phyloP scores from a whole-genome alignment of 1,284 basidiomycete species.

The Phlebopus sp. region DNA sequence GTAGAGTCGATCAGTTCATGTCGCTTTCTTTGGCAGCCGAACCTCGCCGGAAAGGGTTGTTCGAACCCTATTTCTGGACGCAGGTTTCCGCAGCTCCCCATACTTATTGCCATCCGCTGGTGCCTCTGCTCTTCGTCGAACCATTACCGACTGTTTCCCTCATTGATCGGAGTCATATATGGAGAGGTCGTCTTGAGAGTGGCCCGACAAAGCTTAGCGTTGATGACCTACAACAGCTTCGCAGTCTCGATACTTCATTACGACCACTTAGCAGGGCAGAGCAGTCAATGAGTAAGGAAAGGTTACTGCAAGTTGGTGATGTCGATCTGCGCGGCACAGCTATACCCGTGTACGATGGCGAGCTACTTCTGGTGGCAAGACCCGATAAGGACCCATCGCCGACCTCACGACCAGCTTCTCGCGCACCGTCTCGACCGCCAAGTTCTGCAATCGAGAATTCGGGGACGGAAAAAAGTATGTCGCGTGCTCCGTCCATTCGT shows the following conservation, averaged over 20 bases:
- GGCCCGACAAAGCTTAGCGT: conserved; percentile 43
- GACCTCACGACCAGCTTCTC: conserved; percentile 56
- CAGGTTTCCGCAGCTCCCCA: conserved; percentile 39
- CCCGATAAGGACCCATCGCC: conserved; percentile 42
- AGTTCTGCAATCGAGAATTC: conserved; percentile 50
- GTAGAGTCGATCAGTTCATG: conserved; percentile 77
- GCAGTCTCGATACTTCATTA: conserved; percentile 36
- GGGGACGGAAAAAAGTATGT: conserved; percentile 41
- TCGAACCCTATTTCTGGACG: conserved; percentile 73
- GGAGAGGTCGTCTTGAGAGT: conserved; percentile 66
- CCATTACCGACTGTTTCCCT: conserved; percentile 63
- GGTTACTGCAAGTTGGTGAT: conserved; percentile 35
- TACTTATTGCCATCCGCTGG: conserved; percentile 47
- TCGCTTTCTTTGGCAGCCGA: conserved; percentile 73
- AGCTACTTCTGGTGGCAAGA: conserved; percentile 63
- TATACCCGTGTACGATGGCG: conserved; percentile 71
- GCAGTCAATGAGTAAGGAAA: conserved; percentile 21
- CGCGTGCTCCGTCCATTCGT: conserved; percentile 67
- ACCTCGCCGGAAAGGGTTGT: conserved; percentile 64
- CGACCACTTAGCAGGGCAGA: conserved; percentile 19
- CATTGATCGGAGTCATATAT: conserved; percentile 60
- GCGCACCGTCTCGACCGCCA: conserved; percentile 59
- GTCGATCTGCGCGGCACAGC: conserved; percentile 62
- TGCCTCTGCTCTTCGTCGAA: conserved; percentile 73
- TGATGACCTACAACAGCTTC: conserved; percentile 55